Evolutionary conservation across 139 green algal genomes (phyloP).

Genomic region (Picochlorum sp.): DNA sequence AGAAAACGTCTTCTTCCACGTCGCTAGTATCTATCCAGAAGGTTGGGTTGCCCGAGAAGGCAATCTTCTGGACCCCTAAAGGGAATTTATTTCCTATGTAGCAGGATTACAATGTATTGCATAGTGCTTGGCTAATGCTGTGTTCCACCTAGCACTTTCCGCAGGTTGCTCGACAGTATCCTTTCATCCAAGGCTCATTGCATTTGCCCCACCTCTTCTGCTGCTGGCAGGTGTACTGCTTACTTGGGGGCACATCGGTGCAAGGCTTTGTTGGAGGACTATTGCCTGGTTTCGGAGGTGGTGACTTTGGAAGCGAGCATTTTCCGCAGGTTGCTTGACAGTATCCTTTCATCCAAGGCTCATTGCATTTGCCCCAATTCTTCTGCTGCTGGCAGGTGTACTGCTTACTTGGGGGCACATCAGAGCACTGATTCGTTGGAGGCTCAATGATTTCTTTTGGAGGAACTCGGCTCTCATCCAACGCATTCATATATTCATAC

Average conservation of each 20-base stretch:
- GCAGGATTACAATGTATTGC: too few species aligned
- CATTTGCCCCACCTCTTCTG: neutral
- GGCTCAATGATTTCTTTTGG: neutral
- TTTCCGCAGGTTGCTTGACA: neutral
- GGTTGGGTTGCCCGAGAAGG: too few species aligned
- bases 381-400: neutral
- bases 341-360: constrained; percentile 4
- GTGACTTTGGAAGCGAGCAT: neutral
- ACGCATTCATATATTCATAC: constrained; percentile 2
- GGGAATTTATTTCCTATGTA: too few species aligned
- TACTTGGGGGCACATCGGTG: neutral
- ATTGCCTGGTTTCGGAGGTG: neutral
- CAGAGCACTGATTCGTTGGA: neutral
- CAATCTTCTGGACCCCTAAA: too few species aligned
- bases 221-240: neutral
- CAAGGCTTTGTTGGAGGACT: neutral
- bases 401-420: neutral
- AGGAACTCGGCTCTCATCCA: neutral
- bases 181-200: constrained; percentile 5
- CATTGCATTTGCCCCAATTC: constrained; percentile 3
- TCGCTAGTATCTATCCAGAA: too few species aligned
- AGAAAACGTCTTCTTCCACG: too few species aligned
- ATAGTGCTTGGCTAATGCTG: too few species aligned
- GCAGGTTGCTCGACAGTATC: neutral
- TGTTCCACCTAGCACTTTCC: neutral